Conservation (phyloP, 345 rosid genomes). For the Boechera stricta region DNA sequence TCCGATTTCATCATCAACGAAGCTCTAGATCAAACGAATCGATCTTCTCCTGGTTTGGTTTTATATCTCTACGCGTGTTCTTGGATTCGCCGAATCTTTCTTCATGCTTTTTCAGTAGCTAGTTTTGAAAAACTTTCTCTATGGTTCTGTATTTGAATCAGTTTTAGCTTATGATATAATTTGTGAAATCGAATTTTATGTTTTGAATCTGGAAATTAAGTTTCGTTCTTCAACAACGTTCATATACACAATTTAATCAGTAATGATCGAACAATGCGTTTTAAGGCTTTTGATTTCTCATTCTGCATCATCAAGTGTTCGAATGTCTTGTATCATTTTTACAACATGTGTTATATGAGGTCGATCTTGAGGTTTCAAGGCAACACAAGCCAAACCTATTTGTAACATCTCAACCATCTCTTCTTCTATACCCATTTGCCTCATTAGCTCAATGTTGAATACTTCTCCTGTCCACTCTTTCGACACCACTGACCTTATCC, state of each 20-base stretch:
- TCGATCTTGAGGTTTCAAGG: slow-evolving; percentile 60
- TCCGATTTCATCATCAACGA: slow-evolving; percentile 11
- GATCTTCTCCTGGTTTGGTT: slow-evolving; percentile 32
- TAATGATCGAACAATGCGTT: neutral
- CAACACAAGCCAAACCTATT: slow-evolving; percentile 70
- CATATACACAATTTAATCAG: slow-evolving; percentile 5
- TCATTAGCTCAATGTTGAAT: slow-evolving; percentile 71
- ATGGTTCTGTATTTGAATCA: slow-evolving; percentile 28
- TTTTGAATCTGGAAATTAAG: slow-evolving; percentile 14
- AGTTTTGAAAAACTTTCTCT: neutral
- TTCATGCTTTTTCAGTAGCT: slow-evolving; percentile 17
- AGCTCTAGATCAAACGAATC: neutral
- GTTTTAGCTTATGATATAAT: slow-evolving; percentile 1
- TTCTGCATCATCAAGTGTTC: slow-evolving; percentile 52
- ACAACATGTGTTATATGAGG: slow-evolving; percentile 62
- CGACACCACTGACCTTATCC: slow-evolving; percentile 73
- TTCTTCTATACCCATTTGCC: slow-evolving; percentile 56
- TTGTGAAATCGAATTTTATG: slow-evolving; percentile 35
- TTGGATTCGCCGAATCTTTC: slow-evolving; percentile 51
- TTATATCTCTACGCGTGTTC: slow-evolving; percentile 13
- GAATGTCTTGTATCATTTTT: slow-evolving; percentile 61
- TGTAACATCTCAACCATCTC: slow-evolving; percentile 85
- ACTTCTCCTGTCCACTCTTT: slow-evolving; percentile 93
- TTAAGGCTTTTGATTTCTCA: slow-evolving; percentile 21
- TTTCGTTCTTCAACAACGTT: neutral